Evolutionary conservation across 2,329 filamentous ascomycete species (phyloP), one percentile per base, ranked within the genome.

Genomic region (Fusarium neocosmosporiellum): DNA sequence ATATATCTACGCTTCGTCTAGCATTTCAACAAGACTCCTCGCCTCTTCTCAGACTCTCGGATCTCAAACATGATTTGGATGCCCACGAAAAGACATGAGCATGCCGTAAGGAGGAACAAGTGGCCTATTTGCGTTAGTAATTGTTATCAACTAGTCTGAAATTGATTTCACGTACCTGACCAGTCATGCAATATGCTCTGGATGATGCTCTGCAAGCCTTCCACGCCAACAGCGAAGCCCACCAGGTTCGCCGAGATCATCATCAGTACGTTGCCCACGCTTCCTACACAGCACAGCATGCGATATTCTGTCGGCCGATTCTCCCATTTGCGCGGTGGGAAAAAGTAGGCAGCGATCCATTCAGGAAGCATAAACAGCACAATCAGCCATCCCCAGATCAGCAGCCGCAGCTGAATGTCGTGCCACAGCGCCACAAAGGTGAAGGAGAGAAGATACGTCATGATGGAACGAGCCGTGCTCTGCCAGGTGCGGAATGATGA

Each of bases 401-500:
- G 88, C 41, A 99, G 86, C 11, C 93, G 90, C 33, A 98, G 88
- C 83, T 97, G 92, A 78, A 99, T 97, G 78, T 99, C 96, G 83
- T 99, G 96, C 96, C 96, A 99, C 31, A 99, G 86, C 0, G 96
- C 97, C 27, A 99, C 96, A 78, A 99, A 99, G 0, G 95, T 98
- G 80, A 99, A 99, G 34, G 98, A 94, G 6, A 92, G 84, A 3
- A 97, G 85, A 80, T 94, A 96, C 65, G 96, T 98, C 59, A 90
- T 77, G 3, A 96, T 86, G 0, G 91, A 91, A 18, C 89, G 85
- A 50, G 87, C 90, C 22, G 84, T 82, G 39, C 84, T 82, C 33
- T 82, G 72, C 77, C 84, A 82, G 63, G 75, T 84, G 34, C 82
- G 81, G 79, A 88, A 88, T 33, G 84, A 85, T 3, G 87, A 85